These are phyloP conservation scores for Lepidium didymum DNA, from an alignment of 345 rosid species.

Conservation along the genomic window DNA sequence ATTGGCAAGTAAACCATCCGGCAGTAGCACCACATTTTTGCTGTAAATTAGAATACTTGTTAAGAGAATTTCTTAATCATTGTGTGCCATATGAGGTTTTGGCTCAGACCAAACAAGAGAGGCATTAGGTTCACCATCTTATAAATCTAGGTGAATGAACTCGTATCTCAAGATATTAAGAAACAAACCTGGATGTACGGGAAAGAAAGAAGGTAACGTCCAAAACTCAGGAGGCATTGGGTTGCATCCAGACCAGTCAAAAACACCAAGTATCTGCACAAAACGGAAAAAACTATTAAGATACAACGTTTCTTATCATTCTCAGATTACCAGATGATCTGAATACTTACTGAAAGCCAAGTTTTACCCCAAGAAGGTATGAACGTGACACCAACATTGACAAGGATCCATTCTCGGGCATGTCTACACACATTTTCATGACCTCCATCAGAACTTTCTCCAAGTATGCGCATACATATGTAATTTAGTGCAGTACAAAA, in stretches of 20 bases:
- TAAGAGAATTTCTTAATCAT: background rate
- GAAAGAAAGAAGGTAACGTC: conserved; percentile 27
- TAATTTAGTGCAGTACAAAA: conserved; percentile 40
- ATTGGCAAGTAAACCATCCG: conserved; percentile 34
- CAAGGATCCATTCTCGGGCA: conserved; percentile 45
- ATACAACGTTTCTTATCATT: background rate
- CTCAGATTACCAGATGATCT: background rate
- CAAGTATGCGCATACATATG: conserved; percentile 45
- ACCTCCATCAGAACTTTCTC: conserved; percentile 43
- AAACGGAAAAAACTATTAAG: background rate
- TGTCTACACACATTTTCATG: conserved; percentile 35
- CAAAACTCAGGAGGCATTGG: conserved; percentile 41
- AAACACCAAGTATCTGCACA: conserved; percentile 29
- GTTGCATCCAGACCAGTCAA: conserved; percentile 34
- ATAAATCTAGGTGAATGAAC: background rate
- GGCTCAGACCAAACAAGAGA: background rate
- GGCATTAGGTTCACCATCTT: background rate
- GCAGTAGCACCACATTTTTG: conserved; percentile 29
- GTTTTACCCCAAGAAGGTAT: conserved; percentile 56
- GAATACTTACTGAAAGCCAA: conserved; percentile 41
- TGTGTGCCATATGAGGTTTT: too few relatives aligned
- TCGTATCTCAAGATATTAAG: background rate
- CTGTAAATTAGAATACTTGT: background rate
- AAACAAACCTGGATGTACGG: conserved; percentile 29
- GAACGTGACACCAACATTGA: conserved; percentile 32